phyloP scores from a whole-genome alignment of 495 filamentous ascomycete genomes.

The Ramalina intermedia region DNA sequence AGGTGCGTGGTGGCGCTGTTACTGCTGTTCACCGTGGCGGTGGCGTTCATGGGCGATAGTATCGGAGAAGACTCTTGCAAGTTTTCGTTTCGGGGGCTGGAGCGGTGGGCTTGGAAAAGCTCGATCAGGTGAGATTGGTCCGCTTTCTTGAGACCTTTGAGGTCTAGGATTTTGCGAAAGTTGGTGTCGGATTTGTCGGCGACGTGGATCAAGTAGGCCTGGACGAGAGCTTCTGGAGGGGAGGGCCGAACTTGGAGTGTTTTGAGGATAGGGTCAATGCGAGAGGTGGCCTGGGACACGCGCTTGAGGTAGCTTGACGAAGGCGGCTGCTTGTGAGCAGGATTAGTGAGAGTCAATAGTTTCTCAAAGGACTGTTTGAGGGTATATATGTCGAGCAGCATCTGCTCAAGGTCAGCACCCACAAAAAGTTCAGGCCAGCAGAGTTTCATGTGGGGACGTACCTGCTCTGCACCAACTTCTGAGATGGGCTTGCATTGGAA shows the following conservation, averaged over 20 bases:
- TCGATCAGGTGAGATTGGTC: slow-evolving; percentile 78
- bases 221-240: slow-evolving; percentile 85
- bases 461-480: slow-evolving; percentile 92
- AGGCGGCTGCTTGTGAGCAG: slow-evolving; percentile 32
- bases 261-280: slow-evolving; percentile 85
- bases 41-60: slow-evolving; percentile 44
- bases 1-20: slow-evolving; percentile 9
- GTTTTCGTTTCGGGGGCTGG: slow-evolving; percentile 29
- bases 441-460: slow-evolving; percentile 16
- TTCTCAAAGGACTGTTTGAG: slow-evolving; percentile 69
- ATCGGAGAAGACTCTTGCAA: slow-evolving; percentile 44
- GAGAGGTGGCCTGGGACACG: slow-evolving; percentile 68
- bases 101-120: slow-evolving; percentile 71
- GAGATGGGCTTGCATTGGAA: slow-evolving; percentile 81
- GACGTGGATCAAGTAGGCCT: slow-evolving; percentile 92
- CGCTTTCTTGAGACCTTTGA: slow-evolving; percentile 67
- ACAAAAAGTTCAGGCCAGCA: neutral
- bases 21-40: slow-evolving; percentile 16
- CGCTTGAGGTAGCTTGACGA: slow-evolving; percentile 66
- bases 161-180: slow-evolving; percentile 90
- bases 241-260: slow-evolving; percentile 87
- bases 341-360: slow-evolving; percentile 40
- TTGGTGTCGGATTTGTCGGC: slow-evolving; percentile 81
- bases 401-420: slow-evolving; percentile 27
- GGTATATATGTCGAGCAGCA: slow-evolving; percentile 88